phyloP scores from a whole-genome alignment of 2,329 filamentous ascomycete species.

The Calonectria multiphialidica region DNA sequence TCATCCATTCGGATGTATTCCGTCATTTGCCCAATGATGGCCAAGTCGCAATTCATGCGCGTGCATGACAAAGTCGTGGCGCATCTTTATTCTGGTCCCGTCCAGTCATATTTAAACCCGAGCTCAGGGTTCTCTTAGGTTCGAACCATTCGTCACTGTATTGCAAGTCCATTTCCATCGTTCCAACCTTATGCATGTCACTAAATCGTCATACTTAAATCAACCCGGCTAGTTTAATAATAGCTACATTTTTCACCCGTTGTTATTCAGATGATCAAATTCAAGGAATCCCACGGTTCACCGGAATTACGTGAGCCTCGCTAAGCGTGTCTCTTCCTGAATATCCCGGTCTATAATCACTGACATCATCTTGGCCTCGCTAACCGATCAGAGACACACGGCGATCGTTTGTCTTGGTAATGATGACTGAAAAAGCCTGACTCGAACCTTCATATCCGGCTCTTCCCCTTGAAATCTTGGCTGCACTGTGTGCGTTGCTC shows the following conservation, averaged over 20 bases:
- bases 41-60: not conserved
- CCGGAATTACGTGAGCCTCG: not conserved
- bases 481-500: not conserved
- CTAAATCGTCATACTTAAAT: not conserved
- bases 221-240: too few species aligned
- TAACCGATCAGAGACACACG: not conserved
- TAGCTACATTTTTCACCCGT: too few species aligned
- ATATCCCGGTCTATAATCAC: not conserved
- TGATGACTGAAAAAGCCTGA: not conserved
- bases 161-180: not conserved
- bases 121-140: not conserved
- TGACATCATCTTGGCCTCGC: not conserved
- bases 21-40: not conserved
- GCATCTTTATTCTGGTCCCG: not conserved
- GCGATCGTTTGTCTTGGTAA: not conserved
- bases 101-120: not conserved
- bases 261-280: not conserved
- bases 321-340: not conserved
- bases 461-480: not conserved
- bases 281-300: not conserved
- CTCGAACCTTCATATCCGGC: not conserved
- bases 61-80: not conserved
- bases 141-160: not conserved
- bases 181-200: not conserved
- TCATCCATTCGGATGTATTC: too few species aligned